phyloP scores from a whole-genome alignment of 768 basidiomycete species.

The Leccinum variicolor region DNA sequence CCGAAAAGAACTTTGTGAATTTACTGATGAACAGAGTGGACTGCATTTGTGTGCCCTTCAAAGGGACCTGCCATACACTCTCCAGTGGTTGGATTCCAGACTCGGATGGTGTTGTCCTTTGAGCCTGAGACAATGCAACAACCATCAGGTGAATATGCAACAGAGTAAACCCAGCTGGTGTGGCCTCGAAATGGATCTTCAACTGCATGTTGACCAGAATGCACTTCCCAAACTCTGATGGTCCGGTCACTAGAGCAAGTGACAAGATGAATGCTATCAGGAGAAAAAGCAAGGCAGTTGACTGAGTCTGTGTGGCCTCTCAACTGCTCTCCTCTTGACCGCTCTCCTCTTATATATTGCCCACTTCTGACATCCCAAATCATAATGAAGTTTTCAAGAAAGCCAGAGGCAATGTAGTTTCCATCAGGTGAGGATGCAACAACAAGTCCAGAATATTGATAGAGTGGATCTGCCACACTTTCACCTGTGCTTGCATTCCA shows the following conservation, averaged over 20 bases:
- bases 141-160: conserved; percentile 29
- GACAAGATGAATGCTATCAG: conserved; percentile 12
- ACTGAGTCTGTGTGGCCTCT: background rate
- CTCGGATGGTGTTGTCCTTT: conserved; percentile 17
- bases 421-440: conserved; percentile 21
- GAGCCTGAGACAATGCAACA: conserved; percentile 19
- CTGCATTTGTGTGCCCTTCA: conserved; percentile 14
- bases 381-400: background rate
- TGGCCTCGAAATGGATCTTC: conserved; percentile 4
- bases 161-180: conserved; percentile 6
- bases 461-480: background rate
- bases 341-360: background rate
- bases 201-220: conserved; percentile 6
- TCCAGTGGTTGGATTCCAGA: conserved; percentile 20
- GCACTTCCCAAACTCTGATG: conserved; percentile 11
- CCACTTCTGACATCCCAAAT: conserved; percentile 8
- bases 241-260: conserved; percentile 5
- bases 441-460: background rate
- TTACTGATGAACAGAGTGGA: conserved; percentile 7
- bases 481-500: conserved; percentile 12
- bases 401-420: conserved; percentile 17
- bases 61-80: conserved; percentile 17
- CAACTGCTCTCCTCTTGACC: conserved; percentile 1
- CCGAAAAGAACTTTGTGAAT: too few species aligned
- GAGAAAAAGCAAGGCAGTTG: conserved; percentile 10